Base-by-base conservation (phyloP, 768 basidiomycete species). In the Boletellus emodensis region DNA sequence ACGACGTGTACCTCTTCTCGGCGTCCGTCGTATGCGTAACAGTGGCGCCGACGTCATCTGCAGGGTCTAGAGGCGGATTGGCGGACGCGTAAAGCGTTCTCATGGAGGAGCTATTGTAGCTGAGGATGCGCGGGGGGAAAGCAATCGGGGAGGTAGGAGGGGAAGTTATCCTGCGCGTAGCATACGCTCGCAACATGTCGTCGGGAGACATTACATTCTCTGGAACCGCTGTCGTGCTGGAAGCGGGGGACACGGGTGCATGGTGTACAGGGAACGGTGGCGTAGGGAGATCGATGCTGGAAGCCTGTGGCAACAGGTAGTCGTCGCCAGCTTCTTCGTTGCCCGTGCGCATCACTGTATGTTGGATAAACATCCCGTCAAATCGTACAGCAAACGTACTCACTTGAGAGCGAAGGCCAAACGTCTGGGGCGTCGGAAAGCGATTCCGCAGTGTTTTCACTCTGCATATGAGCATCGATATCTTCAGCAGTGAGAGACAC, bases 171-270 rank as follows among this genome's bases (percentile, higher is more conserved):
- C 66, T 70, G 54, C 77, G 72, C 24, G 72, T 77, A 6, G 86
- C 86, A 52, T 87, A 89, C 1, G 84, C 84, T 34, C 84, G 80
- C 40, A 90, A 72, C 83, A 90, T 85, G 22, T 80, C 87, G 61
- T 90, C 88, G 3, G 87, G 87, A 1, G 76, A 75, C 77, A 79
- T 78, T 42, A 69, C 56, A 32, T 58, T 71, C 2, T 67, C 72
- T 22, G 75, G 72, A 60, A 71, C 58, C 2, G 75, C 59, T 56
- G 72, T 71, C 72, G 76, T 76, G 40, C 64, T 53, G 41, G 49
- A 44, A 40, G 71, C 51, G 36, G 49, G 77, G 22, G 78, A 74
- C 42, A 64, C 50, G 40, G 72, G 55, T 3, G 53, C 54, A 42
- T 66, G 30, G 51, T 65, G 60, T 36, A 54, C 63, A 48, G 72